phyloP scores from a whole-genome alignment of 768 basidiomycete genomes.

The Phylloporus sp. region DNA sequence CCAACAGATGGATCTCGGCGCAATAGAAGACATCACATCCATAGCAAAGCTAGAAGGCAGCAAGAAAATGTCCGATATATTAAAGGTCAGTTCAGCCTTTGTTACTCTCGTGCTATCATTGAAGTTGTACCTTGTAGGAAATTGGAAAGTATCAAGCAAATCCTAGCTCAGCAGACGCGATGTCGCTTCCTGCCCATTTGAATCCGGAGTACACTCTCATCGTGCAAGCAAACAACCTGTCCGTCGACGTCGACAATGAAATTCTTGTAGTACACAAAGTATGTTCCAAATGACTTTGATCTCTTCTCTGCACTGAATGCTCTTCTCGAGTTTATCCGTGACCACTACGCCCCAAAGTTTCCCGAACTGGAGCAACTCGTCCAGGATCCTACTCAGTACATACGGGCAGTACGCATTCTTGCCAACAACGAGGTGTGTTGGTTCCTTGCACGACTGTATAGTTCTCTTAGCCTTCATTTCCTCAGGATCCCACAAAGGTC shows the following conservation, averaged over 20 bases:
- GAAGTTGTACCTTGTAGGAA: conserved; percentile 49
- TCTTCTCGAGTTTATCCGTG: conserved; percentile 79
- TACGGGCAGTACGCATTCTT: conserved; percentile 82
- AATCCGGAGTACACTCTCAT: conserved; percentile 97
- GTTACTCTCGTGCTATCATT: not conserved
- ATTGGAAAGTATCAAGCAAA: conserved; percentile 81
- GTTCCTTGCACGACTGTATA: not conserved
- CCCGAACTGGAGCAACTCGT: conserved; percentile 97
- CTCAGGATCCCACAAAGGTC: conserved; percentile 82
- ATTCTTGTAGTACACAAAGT: conserved; percentile 96
- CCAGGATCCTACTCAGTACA: conserved; percentile 87
- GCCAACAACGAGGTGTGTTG: conserved; percentile 71
- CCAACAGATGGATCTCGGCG: conserved; percentile 86
- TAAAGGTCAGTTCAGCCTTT: conserved; percentile 51
- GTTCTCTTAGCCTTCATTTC: conserved; percentile 2
- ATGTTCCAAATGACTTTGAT: conserved; percentile 14
- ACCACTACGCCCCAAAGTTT: conserved; percentile 93
- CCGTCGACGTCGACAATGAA: conserved; percentile 98
- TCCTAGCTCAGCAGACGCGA: conserved; percentile 75
- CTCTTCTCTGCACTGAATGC: conserved; percentile 8
- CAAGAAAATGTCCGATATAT: conserved; percentile 81
- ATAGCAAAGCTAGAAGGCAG: conserved; percentile 88
- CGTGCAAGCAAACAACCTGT: conserved; percentile 95
- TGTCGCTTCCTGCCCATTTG: conserved; percentile 76
- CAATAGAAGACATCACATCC: conserved; percentile 79